Evolutionary conservation across 345 rosid genomes (phyloP).

Genomic region (Syzygium oleosum): DNA sequence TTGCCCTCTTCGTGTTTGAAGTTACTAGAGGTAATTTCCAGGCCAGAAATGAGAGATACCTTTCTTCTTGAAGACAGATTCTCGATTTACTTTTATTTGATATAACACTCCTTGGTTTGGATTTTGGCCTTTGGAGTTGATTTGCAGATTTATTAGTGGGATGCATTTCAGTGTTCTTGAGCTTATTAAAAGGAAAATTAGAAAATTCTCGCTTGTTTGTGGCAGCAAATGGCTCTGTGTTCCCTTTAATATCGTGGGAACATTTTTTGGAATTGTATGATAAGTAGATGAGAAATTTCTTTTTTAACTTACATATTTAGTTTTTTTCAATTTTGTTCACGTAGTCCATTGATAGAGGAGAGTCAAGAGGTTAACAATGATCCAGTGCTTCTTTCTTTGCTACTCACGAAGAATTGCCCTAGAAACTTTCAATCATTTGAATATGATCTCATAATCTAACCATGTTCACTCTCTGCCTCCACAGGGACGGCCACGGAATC

Average conservation of each 20-base stretch:
- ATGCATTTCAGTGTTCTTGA: background rate
- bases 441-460: background rate
- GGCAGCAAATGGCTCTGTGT: background rate
- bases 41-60: background rate
- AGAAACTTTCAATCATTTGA: background rate
- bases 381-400: background rate
- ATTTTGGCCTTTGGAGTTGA: background rate
- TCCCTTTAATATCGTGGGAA: background rate
- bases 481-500: slow-evolving; percentile 7
- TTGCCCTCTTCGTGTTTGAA: background rate
- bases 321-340: background rate
- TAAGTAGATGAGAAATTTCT: background rate
- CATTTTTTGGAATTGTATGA: background rate
- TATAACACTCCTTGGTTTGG: background rate
- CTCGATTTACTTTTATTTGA: too few relatives aligned
- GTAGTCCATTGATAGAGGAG: background rate
- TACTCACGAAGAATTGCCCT: background rate
- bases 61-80: background rate
- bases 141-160: background rate
- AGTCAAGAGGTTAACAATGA: background rate
- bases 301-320: background rate
- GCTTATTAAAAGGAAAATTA: background rate
- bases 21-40: background rate
- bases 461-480: background rate
- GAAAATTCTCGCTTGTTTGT: background rate